phyloP scores from a whole-genome alignment of 257 asterid genomes.

The Solanum chiquidenum region DNA sequence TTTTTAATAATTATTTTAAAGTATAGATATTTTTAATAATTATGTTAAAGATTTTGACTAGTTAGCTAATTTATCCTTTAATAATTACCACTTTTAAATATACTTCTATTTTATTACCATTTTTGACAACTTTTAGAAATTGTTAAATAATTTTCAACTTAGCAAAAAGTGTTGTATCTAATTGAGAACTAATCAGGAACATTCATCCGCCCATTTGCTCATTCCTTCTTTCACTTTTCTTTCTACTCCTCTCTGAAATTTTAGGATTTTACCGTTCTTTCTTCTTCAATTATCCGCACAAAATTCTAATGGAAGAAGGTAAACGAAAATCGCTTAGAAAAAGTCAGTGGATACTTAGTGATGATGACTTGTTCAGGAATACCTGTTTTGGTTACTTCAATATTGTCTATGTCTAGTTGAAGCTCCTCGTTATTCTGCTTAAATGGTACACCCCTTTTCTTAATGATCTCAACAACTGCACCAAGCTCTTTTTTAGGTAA shows the following conservation, averaged over 20 bases:
- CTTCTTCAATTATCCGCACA: background rate
- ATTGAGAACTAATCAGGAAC: no score
- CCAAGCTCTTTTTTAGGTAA: slow-evolving; percentile 80
- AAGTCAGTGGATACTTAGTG: background rate
- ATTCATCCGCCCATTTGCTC: background rate
- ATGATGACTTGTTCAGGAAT: no score
- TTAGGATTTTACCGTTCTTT: background rate
- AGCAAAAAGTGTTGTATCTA: background rate
- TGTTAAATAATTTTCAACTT: no score
- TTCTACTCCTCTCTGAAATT: no score
- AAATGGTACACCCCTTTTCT: slow-evolving; percentile 55
- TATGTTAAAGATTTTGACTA: no score
- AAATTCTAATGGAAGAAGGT: background rate
- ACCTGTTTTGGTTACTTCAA: slow-evolving; percentile 11
- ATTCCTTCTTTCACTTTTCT: no score
- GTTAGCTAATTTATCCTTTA: no score
- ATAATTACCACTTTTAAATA: no score
- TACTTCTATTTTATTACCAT: no score
- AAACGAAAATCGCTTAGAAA: background rate
- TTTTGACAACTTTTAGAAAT: no score
- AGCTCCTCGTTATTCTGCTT: slow-evolving; percentile 75
- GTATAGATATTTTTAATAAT: no score
- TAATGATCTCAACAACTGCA: slow-evolving; percentile 72
- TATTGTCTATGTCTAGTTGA: slow-evolving; percentile 81
- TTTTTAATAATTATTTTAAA: no score